These are phyloP conservation scores for Suillus occidentalis DNA, from an alignment of 768 basidiomycete genomes.

Conservation along the genomic window DNA sequence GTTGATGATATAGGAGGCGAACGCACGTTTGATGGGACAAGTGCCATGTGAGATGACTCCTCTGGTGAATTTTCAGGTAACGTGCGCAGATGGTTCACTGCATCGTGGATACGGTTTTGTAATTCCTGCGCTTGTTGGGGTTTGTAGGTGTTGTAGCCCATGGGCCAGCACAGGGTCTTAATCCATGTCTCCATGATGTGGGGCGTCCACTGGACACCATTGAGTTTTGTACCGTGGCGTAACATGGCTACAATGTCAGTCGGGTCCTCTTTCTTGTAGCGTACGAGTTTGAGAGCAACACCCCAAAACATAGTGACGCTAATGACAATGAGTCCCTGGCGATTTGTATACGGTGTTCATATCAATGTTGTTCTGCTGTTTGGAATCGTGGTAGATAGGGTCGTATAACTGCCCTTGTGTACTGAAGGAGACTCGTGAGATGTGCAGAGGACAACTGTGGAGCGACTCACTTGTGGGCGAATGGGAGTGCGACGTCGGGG, in stretches of 20 bases:
- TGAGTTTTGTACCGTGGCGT: slow-evolving; percentile 55
- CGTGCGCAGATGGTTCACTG: slow-evolving; percentile 36
- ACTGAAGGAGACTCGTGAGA: slow-evolving; percentile 14
- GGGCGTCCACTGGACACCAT: slow-evolving; percentile 55
- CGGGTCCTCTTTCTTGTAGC: slow-evolving; percentile 63
- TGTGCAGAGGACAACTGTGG: slow-evolving; percentile 9
- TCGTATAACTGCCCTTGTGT: slow-evolving; percentile 42
- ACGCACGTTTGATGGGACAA: neutral
- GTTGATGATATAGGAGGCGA: neutral
- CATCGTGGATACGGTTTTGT: slow-evolving; percentile 53
- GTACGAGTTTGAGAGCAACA: slow-evolving; percentile 69
- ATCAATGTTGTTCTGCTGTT: slow-evolving; percentile 49
- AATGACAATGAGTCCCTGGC: slow-evolving; percentile 55
- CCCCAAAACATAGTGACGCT: slow-evolving; percentile 73
- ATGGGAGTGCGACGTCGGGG: slow-evolving; percentile 69
- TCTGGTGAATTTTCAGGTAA: slow-evolving; percentile 17
- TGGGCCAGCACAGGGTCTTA: slow-evolving; percentile 55
- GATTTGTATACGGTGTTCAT: slow-evolving; percentile 60
- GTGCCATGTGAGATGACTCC: neutral
- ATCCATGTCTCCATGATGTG: slow-evolving; percentile 59
- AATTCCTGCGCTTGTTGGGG: slow-evolving; percentile 44
- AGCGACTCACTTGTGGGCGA: slow-evolving; percentile 56
- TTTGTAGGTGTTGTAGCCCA: slow-evolving; percentile 57
- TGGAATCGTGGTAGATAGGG: slow-evolving; percentile 57
- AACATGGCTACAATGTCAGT: slow-evolving; percentile 67